A percentile compares a stretch with the other conserved stretches of the same genome.
Evolutionary conservation across 495 filamentous ascomycete genomes (phyloP).

Genomic region (Penicillium atrosanguineum): DNA sequence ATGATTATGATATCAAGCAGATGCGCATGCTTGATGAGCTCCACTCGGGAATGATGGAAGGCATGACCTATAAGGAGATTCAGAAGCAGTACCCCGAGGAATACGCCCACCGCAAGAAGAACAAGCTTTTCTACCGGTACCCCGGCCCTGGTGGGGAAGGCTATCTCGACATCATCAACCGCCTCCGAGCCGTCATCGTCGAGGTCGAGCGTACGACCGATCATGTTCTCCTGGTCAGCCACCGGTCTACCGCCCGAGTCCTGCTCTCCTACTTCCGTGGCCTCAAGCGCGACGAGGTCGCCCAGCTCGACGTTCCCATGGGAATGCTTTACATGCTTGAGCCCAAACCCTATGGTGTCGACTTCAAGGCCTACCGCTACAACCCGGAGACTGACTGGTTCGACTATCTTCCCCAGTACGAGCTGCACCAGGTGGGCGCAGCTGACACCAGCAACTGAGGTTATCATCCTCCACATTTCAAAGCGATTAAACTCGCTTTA

Average conservation of each 20-base stretch:
- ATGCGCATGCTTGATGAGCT: conserved; percentile 99
- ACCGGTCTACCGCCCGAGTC: conserved; percentile 86
- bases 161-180: conserved; percentile 95
- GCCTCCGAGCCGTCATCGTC: conserved; percentile 90
- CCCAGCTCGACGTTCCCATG: conserved; percentile 86
- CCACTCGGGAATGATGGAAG: conserved; percentile 87
- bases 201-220: conserved; percentile 97
- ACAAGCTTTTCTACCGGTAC: conserved; percentile 93
- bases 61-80: conserved; percentile 91
- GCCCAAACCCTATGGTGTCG: conserved; percentile 96
- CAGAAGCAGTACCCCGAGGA: conserved; percentile 69
- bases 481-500: not conserved
- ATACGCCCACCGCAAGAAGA: conserved; percentile 65
- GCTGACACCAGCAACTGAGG: conserved; percentile 6
- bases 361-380: conserved; percentile 91
- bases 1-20: conserved; percentile 96
- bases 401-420: conserved; percentile 73
- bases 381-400: conserved; percentile 76
- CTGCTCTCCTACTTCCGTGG: conserved; percentile 95
- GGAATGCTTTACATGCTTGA: conserved; percentile 92
- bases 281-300: conserved; percentile 82
- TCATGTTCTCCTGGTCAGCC: conserved; percentile 85
- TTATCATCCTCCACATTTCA: not conserved
- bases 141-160: conserved; percentile 94
- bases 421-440: conserved; percentile 54